phyloP scores from a whole-genome alignment of 2,329 filamentous ascomycete species.

The Pyrenochaeta sp. region DNA sequence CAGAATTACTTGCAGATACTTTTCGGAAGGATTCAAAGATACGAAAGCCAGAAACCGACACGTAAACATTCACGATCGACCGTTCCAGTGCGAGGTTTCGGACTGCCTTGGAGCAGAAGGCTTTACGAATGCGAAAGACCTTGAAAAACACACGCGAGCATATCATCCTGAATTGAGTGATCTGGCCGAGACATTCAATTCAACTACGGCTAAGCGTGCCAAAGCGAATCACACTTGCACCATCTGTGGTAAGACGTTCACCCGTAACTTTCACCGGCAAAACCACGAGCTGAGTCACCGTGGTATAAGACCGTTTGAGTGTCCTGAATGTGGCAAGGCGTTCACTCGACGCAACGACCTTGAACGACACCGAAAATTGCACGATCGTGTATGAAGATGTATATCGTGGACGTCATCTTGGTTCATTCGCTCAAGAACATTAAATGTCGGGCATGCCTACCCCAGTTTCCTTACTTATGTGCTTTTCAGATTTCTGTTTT shows the following conservation, averaged over 20 bases:
- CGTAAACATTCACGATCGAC: conserved; percentile 51
- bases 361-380: conserved; percentile 34
- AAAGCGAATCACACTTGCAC: conserved; percentile 42
- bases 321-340: conserved; percentile 37
- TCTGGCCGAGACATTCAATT: conserved; percentile 29
- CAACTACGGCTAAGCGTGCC: conserved; percentile 12
- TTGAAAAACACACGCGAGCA: conserved; percentile 36
- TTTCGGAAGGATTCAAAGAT: conserved; percentile 53
- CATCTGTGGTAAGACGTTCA: conserved; percentile 51
- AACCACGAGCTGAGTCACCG: conserved; percentile 51
- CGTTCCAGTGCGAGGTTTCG: conserved; percentile 48
- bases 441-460: too few species aligned
- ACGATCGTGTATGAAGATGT: conserved; percentile 23
- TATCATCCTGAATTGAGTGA: conserved; percentile 40
- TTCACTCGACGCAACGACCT: conserved; percentile 36
- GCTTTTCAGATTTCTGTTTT: too few species aligned
- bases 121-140: conserved; percentile 52
- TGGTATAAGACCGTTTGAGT: conserved; percentile 30
- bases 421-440: background rate
- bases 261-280: conserved; percentile 47
- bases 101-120: conserved; percentile 51
- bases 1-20: conserved; percentile 53
- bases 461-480: too few species aligned
- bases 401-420: background rate
- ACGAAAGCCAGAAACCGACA: conserved; percentile 46